Conservation (phyloP, 2,329 filamentous ascomycete species). For the Monosporascus ibericus region DNA sequence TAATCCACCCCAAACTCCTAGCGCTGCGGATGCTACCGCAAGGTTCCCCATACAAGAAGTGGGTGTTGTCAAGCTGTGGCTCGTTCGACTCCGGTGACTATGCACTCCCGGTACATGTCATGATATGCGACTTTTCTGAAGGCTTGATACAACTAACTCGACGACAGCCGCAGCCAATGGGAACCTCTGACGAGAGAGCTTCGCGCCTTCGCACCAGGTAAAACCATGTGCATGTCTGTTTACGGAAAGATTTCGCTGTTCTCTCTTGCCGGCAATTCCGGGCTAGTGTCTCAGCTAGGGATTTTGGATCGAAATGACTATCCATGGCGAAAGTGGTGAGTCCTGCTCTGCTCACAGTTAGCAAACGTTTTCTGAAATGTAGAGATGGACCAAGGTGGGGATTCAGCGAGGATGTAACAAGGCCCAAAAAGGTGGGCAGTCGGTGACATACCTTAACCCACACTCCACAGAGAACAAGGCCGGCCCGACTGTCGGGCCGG, state of each 20-base stretch:
- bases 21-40: background rate
- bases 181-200: background rate
- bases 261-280: background rate
- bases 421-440: background rate
- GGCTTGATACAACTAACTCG: background rate
- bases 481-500: constrained; percentile 2
- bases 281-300: background rate
- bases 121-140: background rate
- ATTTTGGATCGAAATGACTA: background rate
- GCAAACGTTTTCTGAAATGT: background rate
- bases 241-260: background rate
- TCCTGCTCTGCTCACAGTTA: background rate
- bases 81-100: background rate
- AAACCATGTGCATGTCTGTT: background rate
- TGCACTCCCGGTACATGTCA: background rate
- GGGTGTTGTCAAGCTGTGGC: background rate
- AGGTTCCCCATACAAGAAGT: background rate
- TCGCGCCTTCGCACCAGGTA: background rate
- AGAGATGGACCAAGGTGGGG: background rate
- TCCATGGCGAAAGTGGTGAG: background rate
- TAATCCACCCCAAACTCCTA: background rate
- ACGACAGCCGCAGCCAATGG: background rate
- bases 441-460: background rate
- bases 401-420: background rate
- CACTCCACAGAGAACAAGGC: constrained; percentile 6